Percentiles rank a stretch among this genome's conserved stretches.
phyloP scores from a whole-genome alignment of 768 basidiomycete genomes.

The Leccinellum rugosiceps region DNA sequence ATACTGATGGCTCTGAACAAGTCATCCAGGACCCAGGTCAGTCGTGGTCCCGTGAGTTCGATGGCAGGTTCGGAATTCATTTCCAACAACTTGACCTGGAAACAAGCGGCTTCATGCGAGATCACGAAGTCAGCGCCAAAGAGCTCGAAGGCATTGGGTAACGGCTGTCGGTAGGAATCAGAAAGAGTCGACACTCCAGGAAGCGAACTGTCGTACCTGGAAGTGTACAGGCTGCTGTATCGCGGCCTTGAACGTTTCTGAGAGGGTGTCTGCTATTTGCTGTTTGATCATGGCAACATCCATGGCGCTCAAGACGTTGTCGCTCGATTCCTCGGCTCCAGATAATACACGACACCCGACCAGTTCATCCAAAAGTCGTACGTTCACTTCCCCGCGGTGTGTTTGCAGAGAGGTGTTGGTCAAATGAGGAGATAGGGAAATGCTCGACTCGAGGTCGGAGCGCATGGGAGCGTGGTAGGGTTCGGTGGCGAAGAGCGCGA shows the following conservation, averaged over 20 bases:
- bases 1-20: conserved; percentile 70
- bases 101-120: conserved; percentile 38
- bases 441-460: conserved; percentile 23
- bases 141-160: conserved; percentile 92
- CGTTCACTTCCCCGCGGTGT: conserved; percentile 61
- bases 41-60: conserved; percentile 81
- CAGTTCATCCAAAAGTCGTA: conserved; percentile 79
- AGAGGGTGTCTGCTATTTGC: conserved; percentile 63
- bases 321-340: conserved; percentile 18
- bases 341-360: conserved; percentile 58
- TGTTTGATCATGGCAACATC: conserved; percentile 53
- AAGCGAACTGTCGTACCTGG: conserved; percentile 48
- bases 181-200: background rate
- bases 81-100: conserved; percentile 77
- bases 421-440: conserved; percentile 63
- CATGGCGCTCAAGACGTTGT: conserved; percentile 15
- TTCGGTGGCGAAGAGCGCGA: conserved; percentile 83
- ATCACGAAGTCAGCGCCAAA: conserved; percentile 94
- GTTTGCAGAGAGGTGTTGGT: conserved; percentile 91
- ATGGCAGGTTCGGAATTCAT: conserved; percentile 97
- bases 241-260: conserved; percentile 85
- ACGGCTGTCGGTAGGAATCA: conserved; percentile 44
- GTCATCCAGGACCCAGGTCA: conserved; percentile 78
- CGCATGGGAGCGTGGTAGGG: conserved; percentile 56
- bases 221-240: conserved; percentile 80